A percentile compares a stretch with the other conserved stretches of the same genome.
Evolutionary conservation across 371 early-diverging fungal genomes (phyloP).

Genomic region (Mucor velutinosus): DNA sequence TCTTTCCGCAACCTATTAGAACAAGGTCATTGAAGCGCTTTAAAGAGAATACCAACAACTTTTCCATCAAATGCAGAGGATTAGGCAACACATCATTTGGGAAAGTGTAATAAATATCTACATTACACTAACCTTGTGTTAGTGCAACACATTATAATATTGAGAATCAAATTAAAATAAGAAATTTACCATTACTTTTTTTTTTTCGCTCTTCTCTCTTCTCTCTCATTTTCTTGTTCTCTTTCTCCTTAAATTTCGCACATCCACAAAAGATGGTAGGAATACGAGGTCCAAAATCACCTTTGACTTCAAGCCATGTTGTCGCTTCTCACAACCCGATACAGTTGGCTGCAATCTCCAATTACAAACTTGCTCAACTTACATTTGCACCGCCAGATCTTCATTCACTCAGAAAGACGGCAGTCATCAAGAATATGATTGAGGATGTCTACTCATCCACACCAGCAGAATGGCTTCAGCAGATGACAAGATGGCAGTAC

Average conservation of each 20-base stretch:
- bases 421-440: conserved; percentile 51
- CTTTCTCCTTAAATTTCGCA: neutral
- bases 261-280: neutral
- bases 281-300: conserved; percentile 2
- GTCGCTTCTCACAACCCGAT: conserved; percentile 41
- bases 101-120: conserved; percentile 12
- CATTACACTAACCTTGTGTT: conserved; percentile 8
- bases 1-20: conserved; percentile 35
- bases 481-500: conserved; percentile 58
- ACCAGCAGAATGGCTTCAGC: conserved; percentile 53
- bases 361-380: conserved; percentile 58
- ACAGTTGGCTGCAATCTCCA: conserved; percentile 55
- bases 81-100: conserved; percentile 59
- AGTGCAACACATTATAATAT: neutral
- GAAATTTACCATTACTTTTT: neutral
- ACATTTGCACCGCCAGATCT: conserved; percentile 56
- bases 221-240: neutral
- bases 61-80: conserved; percentile 67
- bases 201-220: neutral
- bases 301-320: conserved; percentile 3
- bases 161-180: conserved; percentile 8
- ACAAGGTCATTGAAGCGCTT: conserved; percentile 64
- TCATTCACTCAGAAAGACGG: conserved; percentile 50
- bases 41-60: conserved; percentile 57
- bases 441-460: conserved; percentile 44